Conservation (phyloP, 768 basidiomycete species). For the Kwoniella sp. region DNA sequence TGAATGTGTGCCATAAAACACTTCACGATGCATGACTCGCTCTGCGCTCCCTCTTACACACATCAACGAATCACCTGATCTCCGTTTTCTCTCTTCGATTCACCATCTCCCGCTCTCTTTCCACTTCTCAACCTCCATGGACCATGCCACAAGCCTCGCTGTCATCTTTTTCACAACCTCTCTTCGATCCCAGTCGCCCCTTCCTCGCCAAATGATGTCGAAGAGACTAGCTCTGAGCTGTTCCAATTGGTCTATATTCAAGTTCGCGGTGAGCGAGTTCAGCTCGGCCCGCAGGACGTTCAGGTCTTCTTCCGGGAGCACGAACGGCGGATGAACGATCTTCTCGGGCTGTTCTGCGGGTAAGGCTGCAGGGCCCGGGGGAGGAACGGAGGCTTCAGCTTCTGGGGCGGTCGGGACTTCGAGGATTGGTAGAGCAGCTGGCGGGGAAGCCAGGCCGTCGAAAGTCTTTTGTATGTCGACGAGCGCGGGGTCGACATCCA, state of each 20-base stretch:
- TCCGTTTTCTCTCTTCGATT: too few species aligned
- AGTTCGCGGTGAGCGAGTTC: conserved; percentile 61
- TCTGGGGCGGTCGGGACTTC: neutral
- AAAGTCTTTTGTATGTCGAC: neutral
- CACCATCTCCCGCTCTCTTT: conserved; percentile 9
- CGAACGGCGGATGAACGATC: conserved; percentile 67
- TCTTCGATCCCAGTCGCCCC: conserved; percentile 81
- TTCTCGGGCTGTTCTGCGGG: neutral
- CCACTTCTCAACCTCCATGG: conserved; percentile 63
- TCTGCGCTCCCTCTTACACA: too few species aligned
- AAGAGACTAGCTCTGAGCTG: conserved; percentile 85
- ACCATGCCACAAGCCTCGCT: conserved; percentile 66
- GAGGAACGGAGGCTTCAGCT: neutral
- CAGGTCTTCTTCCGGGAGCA: conserved; percentile 64
- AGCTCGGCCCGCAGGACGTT: conserved; percentile 62
- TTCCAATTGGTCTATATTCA: conserved; percentile 88
- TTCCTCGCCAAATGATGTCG: conserved; percentile 76
- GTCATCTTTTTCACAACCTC: conserved; percentile 66
- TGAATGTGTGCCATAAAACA: too few species aligned
- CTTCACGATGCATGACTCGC: too few species aligned
- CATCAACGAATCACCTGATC: neutral
- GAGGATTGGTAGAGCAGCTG: neutral
- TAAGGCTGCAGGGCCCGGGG: neutral
- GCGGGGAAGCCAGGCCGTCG: neutral
- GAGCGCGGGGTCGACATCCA: conserved; percentile 7